Conservation (phyloP, 805 yeast species). For the Metschnikowia gelsemii region DNA sequence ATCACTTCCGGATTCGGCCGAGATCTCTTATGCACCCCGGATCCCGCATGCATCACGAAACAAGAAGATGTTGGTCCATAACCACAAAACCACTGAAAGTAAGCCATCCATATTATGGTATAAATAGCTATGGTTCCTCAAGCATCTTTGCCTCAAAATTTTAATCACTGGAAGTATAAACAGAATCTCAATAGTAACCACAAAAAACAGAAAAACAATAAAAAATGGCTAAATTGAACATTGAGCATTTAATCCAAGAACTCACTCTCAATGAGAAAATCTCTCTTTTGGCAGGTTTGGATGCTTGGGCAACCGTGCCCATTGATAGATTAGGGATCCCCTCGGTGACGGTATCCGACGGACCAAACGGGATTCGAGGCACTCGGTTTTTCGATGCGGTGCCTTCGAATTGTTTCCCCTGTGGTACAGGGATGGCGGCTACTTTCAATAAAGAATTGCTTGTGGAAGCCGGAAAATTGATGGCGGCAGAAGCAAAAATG, state of each 20-base stretch:
- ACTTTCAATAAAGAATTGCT: slow-evolving; percentile 54
- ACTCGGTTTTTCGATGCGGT: slow-evolving; percentile 51
- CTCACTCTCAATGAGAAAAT: slow-evolving; percentile 37
- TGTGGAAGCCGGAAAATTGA: slow-evolving; percentile 48
- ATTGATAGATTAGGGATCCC: slow-evolving; percentile 21
- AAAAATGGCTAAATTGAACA: slow-evolving; percentile 24
- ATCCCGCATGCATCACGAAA: no score
- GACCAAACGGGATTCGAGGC: slow-evolving; percentile 66
- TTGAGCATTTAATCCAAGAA: slow-evolving; percentile 30
- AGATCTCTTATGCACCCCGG: no score
- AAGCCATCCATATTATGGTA: no score
- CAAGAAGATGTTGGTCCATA: no score
- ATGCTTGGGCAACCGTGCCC: slow-evolving; percentile 18
- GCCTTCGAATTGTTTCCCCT: slow-evolving; percentile 59
- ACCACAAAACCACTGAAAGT: no score
- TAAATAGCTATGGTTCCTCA: no score
- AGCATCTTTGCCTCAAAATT: not conserved
- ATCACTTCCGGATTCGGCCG: no score
- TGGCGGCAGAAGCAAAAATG: slow-evolving; percentile 54
- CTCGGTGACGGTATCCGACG: slow-evolving; percentile 39
- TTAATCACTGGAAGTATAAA: no score
- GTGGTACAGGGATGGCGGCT: slow-evolving; percentile 60
- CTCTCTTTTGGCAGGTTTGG: slow-evolving; percentile 36
- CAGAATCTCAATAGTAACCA: no score
- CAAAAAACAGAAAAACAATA: no score